Percentiles rank a stretch among this genome's conserved stretches.
phyloP scores from a whole-genome alignment of 1,284 basidiomycete species.

The Ustilago loliicola region DNA sequence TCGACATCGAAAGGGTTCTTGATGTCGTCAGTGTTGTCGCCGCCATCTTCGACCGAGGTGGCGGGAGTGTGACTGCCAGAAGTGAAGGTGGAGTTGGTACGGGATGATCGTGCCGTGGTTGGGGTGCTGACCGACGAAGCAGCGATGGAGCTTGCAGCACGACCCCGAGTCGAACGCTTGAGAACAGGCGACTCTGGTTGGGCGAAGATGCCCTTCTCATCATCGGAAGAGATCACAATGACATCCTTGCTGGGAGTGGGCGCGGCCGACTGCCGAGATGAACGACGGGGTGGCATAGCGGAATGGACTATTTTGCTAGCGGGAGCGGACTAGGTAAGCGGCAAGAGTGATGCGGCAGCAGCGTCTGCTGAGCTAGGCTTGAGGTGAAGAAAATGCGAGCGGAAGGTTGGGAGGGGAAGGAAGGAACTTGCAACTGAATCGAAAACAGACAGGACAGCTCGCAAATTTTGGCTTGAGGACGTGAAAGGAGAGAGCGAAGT shows the following conservation, averaged over 20 bases:
- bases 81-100: slow-evolving; percentile 35
- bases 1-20: slow-evolving; percentile 2
- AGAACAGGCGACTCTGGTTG: slow-evolving; percentile 6
- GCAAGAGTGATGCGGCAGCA: neutral
- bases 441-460: neutral
- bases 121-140: slow-evolving; percentile 35
- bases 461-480: neutral
- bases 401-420: neutral
- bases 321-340: neutral
- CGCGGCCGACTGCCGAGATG: slow-evolving; percentile 29
- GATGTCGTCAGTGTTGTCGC: slow-evolving; percentile 22
- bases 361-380: neutral
- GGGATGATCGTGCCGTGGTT: slow-evolving; percentile 37
- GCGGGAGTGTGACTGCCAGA: slow-evolving; percentile 55
- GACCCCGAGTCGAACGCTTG: slow-evolving; percentile 11
- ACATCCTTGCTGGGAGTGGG: slow-evolving; percentile 17
- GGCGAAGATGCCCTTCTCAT: slow-evolving; percentile 8
- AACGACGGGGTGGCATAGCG: slow-evolving; percentile 46
- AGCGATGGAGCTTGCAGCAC: slow-evolving; percentile 27
- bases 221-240: slow-evolving; percentile 41
- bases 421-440: neutral
- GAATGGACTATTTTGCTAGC: neutral
- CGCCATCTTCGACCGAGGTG: slow-evolving; percentile 45
- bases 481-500: neutral
- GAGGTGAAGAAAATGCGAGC: neutral